Evolutionary conservation across 441 rosid genomes (phyloP).

Genomic region (Pelargonium australe): DNA sequence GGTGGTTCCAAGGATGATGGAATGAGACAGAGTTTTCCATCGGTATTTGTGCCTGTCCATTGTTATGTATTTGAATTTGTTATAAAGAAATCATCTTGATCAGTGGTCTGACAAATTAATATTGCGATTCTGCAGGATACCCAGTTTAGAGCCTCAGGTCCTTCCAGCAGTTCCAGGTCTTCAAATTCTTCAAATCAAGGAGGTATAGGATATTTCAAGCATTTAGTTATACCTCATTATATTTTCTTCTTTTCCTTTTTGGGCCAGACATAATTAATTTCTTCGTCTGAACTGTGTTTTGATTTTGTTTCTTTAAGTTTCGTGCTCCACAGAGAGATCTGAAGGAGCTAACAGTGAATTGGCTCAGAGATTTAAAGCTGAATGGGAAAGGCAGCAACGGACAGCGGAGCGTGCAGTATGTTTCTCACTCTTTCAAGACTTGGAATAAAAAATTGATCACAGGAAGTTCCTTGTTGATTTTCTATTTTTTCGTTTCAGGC

Average conservation of each 20-base stretch:
- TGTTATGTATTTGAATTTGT: slow-evolving; percentile 15
- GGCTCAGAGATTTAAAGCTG: slow-evolving; percentile 58
- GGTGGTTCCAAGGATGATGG: slow-evolving; percentile 43
- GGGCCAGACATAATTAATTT: background rate
- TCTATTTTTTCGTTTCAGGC: slow-evolving; percentile 50
- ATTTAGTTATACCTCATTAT: too few relatives aligned
- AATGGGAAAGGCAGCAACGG: slow-evolving; percentile 66
- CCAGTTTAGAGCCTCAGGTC: slow-evolving; percentile 39
- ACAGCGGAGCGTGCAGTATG: slow-evolving; percentile 83
- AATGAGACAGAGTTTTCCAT: slow-evolving; percentile 33
- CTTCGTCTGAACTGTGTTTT: slow-evolving; percentile 9
- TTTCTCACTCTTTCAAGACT: slow-evolving; percentile 12
- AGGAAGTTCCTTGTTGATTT: slow-evolving; percentile 1
- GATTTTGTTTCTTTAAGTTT: slow-evolving; percentile 27
- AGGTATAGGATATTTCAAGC: slow-evolving; percentile 27
- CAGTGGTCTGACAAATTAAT: slow-evolving; percentile 15
- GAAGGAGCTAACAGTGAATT: slow-evolving; percentile 49
- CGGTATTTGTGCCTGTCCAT: slow-evolving; percentile 47
- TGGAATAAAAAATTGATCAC: background rate
- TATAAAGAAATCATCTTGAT: slow-evolving; percentile 9
- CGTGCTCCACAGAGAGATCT: slow-evolving; percentile 27
- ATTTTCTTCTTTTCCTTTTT: background rate
- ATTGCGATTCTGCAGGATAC: slow-evolving; percentile 41
- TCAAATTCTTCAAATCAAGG: slow-evolving; percentile 26
- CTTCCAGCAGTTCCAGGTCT: slow-evolving; percentile 33